A percentile compares a stretch with the other conserved stretches of the same genome.
Evolutionary conservation across 164 flowering plant species (phyloP).

Genomic region (Magnolia officinalis): DNA sequence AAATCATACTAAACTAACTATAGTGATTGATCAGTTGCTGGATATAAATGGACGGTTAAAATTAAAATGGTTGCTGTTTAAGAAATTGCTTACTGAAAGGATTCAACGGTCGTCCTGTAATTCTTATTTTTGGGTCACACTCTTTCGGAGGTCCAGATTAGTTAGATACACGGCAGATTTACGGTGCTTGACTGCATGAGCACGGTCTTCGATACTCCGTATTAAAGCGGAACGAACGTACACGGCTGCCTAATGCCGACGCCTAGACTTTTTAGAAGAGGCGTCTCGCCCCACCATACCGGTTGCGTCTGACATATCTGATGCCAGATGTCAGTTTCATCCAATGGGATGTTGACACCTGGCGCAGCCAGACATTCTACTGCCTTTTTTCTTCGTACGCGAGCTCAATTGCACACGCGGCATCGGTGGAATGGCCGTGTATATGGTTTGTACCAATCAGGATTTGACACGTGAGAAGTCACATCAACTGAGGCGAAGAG

Average conservation of each 20-base stretch:
- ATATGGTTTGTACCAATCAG: neutral
- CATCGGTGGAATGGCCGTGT: neutral
- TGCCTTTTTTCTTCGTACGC: neutral
- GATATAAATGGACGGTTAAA: too few species aligned
- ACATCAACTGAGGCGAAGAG: neutral
- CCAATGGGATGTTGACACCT: neutral
- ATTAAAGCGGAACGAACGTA: neutral
- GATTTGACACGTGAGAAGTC: neutral
- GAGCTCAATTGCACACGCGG: neutral
- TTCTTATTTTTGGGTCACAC: too few species aligned
- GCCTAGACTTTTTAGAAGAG: neutral
- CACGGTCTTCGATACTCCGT: too few species aligned
- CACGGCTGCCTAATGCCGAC: slow-evolving; percentile 1
- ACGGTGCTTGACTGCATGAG: too few species aligned
- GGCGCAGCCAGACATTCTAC: neutral
- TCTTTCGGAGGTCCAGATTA: too few species aligned
- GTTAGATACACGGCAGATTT: too few species aligned
- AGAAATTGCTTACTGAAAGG: too few species aligned
- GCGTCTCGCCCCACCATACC: neutral
- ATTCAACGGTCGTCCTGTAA: too few species aligned
- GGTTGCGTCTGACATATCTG: neutral
- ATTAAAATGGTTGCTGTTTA: too few species aligned
- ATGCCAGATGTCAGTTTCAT: neutral
- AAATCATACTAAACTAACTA: too few species aligned
- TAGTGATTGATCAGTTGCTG: too few species aligned